A percentile compares a stretch with the other conserved stretches of the same genome.
Conservation (phyloP, 2,329 filamentous ascomycete species). For the Thermoascus crustaceus region DNA sequence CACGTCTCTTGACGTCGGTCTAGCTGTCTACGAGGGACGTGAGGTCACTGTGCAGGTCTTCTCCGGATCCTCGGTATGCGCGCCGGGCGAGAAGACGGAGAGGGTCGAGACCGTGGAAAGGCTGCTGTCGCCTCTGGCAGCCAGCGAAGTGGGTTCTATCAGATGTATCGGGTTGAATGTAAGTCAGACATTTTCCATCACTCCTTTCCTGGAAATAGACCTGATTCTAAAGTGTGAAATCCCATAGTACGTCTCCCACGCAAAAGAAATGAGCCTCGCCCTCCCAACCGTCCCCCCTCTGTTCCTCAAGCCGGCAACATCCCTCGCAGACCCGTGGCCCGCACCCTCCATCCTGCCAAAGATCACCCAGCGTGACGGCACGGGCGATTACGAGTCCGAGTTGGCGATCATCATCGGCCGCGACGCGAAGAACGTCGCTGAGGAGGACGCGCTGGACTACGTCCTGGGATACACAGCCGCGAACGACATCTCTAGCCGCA, state of each 20-base stretch:
- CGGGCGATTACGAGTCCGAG: conserved; percentile 54
- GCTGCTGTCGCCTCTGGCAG: conserved; percentile 45
- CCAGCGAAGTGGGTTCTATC: conserved; percentile 47
- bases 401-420: conserved; percentile 49
- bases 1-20: conserved; percentile 47
- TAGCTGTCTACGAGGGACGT: conserved; percentile 47
- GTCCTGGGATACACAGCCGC: conserved; percentile 56
- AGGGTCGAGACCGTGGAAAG: conserved; percentile 26
- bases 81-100: conserved; percentile 45
- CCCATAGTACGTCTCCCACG: conserved; percentile 41
- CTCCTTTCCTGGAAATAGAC: not conserved
- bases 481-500: conserved; percentile 56
- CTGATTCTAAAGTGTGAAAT: no score
- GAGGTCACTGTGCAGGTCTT: conserved; percentile 51
- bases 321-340: conserved; percentile 47
- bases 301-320: conserved; percentile 51
- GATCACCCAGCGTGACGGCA: conserved; percentile 44
- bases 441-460: conserved; percentile 50
- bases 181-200: no score
- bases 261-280: conserved; percentile 45
- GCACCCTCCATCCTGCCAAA: conserved; percentile 47
- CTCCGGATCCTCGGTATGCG: conserved; percentile 51
- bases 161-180: conserved; percentile 53
- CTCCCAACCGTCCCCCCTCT: conserved; percentile 49
- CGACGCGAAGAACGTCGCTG: conserved; percentile 47